phyloP scores from a whole-genome alignment of 2,329 filamentous ascomycete species.

The Teratosphaeria viscida region DNA sequence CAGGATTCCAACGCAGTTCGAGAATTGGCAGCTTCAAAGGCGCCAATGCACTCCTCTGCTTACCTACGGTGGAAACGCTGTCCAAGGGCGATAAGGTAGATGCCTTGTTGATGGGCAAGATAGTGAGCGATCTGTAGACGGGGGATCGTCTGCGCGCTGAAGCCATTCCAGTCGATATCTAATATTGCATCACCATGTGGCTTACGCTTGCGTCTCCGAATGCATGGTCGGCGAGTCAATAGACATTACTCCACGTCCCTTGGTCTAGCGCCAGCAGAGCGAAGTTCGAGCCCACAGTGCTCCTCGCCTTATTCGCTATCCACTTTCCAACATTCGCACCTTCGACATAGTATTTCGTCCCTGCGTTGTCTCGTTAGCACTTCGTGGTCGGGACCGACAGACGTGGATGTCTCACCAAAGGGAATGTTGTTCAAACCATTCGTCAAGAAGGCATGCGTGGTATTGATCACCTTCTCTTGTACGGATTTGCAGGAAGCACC shows the following conservation, averaged over 20 bases:
- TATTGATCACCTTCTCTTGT: conserved; percentile 12
- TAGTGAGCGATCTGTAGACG: conserved; percentile 25
- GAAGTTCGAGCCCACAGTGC: conserved; percentile 17
- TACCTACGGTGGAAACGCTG: conserved; percentile 56
- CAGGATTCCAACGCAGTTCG: conserved; percentile 82
- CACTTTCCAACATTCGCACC: conserved; percentile 11
- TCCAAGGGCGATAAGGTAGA: conserved; percentile 61
- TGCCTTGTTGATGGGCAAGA: conserved; percentile 64
- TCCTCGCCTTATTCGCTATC: conserved; percentile 15
- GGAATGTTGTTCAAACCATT: conserved; percentile 16
- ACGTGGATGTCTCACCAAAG: conserved; percentile 7
- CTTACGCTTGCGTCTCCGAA: not conserved
- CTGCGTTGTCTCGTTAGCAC: not conserved
- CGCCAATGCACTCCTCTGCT: conserved; percentile 75
- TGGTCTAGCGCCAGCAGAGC: conserved; percentile 13
- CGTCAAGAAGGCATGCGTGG: conserved; percentile 15
- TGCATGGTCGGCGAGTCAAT: not conserved
- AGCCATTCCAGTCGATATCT: not conserved
- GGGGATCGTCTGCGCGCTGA: not conserved
- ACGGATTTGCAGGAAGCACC: conserved; percentile 9
- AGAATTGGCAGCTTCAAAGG: conserved; percentile 78
- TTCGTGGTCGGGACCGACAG: not conserved
- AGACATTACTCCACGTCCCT: conserved; percentile 9
- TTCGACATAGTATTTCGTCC: conserved; percentile 16
- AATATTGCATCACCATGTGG: not conserved